These are phyloP conservation scores for Nyctanthes arbortristis DNA, from an alignment of 257 asterid species.

Conservation along the genomic window DNA sequence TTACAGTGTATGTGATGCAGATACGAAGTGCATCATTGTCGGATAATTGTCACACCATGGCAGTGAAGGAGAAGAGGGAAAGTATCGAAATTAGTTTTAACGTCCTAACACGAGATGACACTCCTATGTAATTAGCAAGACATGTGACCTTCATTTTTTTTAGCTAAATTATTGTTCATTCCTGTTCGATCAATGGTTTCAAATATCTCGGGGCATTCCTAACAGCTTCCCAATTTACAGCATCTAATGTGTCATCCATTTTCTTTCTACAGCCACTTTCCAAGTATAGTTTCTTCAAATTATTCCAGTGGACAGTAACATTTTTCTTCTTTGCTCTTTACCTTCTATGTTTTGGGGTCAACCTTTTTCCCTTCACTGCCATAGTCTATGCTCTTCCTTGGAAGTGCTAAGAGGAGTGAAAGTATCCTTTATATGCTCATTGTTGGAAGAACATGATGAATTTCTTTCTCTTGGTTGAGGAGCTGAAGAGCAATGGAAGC, in stretches of 20 bases:
- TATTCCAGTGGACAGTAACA: not conserved
- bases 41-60: no score
- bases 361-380: no score
- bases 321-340: not conserved
- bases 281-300: slow-evolving; percentile 1
- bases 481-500: not conserved
- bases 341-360: not conserved
- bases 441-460: not conserved
- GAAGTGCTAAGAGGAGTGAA: not conserved
- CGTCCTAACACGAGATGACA: not conserved
- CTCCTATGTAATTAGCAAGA: not conserved
- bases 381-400: not conserved
- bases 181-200: slow-evolving; percentile 23
- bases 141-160: slow-evolving; percentile 27
- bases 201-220: slow-evolving; percentile 16
- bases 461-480: not conserved
- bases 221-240: slow-evolving; percentile 27
- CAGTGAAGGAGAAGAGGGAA: no score
- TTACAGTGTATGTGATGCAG: not conserved
- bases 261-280: not conserved
- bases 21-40: not conserved
- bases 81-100: not conserved
- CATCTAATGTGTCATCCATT: not conserved
- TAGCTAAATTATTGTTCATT: slow-evolving; percentile 22
- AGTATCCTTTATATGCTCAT: not conserved